Base-by-base conservation (phyloP, 2,329 filamentous ascomycete species). In the Rutstroemia sp. region DNA sequence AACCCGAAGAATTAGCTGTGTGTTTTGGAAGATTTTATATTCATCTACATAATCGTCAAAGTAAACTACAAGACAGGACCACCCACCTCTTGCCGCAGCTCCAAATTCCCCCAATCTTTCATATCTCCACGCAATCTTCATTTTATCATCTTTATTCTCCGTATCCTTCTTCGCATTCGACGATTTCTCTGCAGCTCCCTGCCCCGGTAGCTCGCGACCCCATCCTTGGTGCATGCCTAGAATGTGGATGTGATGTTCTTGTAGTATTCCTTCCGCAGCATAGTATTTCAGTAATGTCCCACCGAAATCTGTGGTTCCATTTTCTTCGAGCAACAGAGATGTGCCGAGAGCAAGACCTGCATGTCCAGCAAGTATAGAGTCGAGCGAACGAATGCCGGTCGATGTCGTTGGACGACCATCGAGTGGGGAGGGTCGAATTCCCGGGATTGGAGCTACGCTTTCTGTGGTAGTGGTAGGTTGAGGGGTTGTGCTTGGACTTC, bases 81-180 rank as follows among this genome's bases (percentile, higher is more conserved):
- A 63, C 67, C 66, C 73, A 75, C 58, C 75, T 75, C 59, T 75
- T 68, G 58, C 71, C 53, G 77, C 73, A 58, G 77, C 78, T 44
- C 83, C 83, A 64, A 84, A 85, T 62, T 87, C 86, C 16, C 88
- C 87, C 53, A 97, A 72, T 36, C 84, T 81, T 72, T 97, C 92
- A 73, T 99, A 99, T 70, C 94, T 81, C 94, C 94, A 99, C 3
- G 94, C 94, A 75, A 99, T 99, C 75, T 96, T 97, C 94, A 99
- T 97, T 72, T 86, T 92, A 60, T 92, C 88, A 14, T 78, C 63
- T 16, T 68, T 54, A 40, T 62, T 70, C 73, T 70, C 70, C 65
- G 66, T 67, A 44, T 67, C 69, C 9, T 68, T 65, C 56, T 45
- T 45, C 42, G n/a, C 42, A 12, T 9, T 45, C 76, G 70, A 51